A percentile compares a stretch with the other conserved stretches of the same genome.
Evolutionary conservation across 345 rosid genomes (phyloP).

Genomic region (Linum tenue): DNA sequence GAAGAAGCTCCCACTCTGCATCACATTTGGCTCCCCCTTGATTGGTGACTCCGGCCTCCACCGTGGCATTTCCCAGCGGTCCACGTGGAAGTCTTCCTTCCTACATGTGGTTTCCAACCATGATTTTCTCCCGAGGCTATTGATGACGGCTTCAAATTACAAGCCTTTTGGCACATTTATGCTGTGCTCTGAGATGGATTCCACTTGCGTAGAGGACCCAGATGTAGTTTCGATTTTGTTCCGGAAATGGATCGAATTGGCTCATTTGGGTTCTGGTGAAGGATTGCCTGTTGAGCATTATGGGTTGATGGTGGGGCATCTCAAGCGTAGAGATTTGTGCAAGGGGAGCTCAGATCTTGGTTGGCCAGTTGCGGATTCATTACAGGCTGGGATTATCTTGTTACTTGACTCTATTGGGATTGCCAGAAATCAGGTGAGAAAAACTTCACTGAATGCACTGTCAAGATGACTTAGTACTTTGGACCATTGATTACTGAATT

Average conservation of each 20-base stretch:
- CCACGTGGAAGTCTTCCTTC: slow-evolving; percentile 42
- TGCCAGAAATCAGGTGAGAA: slow-evolving; percentile 18
- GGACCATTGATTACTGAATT: neutral
- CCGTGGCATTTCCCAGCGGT: slow-evolving; percentile 20
- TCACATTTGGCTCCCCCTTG: slow-evolving; percentile 65
- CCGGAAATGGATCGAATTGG: slow-evolving; percentile 5
- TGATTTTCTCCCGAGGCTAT: slow-evolving; percentile 31
- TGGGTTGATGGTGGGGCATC: neutral
- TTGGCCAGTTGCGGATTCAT: neutral
- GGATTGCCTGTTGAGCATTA: slow-evolving; percentile 19
- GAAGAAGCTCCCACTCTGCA: slow-evolving; percentile 38
- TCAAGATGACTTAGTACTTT: too few relatives aligned
- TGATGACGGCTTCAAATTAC: slow-evolving; percentile 11
- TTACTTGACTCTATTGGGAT: slow-evolving; percentile 30
- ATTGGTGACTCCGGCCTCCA: slow-evolving; percentile 35
- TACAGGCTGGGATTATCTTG: slow-evolving; percentile 15
- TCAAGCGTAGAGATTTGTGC: slow-evolving; percentile 10
- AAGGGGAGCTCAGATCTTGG: slow-evolving; percentile 15
- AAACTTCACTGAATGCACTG: neutral
- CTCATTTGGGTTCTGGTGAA: slow-evolving; percentile 10
- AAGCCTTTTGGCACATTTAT: slow-evolving; percentile 55
- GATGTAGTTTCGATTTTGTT: slow-evolving; percentile 27
- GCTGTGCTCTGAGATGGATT: slow-evolving; percentile 26
- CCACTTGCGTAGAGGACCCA: slow-evolving; percentile 42
- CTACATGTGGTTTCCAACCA: slow-evolving; percentile 36